Conservation (phyloP, 495 filamentous ascomycete species). For the Cudoniella acicularis region DNA sequence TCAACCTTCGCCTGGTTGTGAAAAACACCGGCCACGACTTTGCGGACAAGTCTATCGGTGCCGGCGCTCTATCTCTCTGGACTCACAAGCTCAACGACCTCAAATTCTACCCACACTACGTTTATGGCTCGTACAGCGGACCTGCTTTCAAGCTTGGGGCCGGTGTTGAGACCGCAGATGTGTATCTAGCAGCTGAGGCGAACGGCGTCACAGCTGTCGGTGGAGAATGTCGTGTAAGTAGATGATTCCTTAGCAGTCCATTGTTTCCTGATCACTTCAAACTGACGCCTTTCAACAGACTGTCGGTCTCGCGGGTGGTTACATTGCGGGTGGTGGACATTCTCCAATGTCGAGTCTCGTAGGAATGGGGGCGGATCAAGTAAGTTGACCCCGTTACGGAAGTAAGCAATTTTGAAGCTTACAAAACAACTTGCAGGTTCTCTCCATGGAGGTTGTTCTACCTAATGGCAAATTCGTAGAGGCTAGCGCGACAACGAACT, state of each 20-base stretch:
- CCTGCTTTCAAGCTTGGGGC: conserved; percentile 43
- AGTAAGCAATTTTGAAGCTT: not conserved
- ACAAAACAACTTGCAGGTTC: conserved; percentile 26
- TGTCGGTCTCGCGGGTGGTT: conserved; percentile 43
- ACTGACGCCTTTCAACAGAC: not conserved
- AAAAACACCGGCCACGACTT: conserved; percentile 61
- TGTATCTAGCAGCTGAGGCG: conserved; percentile 40
- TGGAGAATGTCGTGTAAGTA: conserved; percentile 30
- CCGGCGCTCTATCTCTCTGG: not conserved
- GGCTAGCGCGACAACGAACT: conserved; percentile 48
- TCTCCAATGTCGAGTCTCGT: conserved; percentile 46
- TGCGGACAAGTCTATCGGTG: conserved; percentile 32
- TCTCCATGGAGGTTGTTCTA: conserved; percentile 58
- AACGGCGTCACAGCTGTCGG: conserved; percentile 49
- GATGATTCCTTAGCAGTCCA: not conserved
- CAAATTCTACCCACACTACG: not conserved
- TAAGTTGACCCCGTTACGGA: not conserved
- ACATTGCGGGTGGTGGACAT: conserved; percentile 62
- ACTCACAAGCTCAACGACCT: conserved; percentile 5
- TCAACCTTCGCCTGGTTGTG: conserved; percentile 57
- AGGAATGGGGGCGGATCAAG: conserved; percentile 58
- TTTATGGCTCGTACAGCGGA: conserved; percentile 34
- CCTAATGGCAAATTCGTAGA: conserved; percentile 46
- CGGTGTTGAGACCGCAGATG: conserved; percentile 52
- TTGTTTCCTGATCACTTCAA: not conserved